Conservation (phyloP, 2,329 filamentous ascomycete genomes). For the Pseudocercospora macadamiae region DNA sequence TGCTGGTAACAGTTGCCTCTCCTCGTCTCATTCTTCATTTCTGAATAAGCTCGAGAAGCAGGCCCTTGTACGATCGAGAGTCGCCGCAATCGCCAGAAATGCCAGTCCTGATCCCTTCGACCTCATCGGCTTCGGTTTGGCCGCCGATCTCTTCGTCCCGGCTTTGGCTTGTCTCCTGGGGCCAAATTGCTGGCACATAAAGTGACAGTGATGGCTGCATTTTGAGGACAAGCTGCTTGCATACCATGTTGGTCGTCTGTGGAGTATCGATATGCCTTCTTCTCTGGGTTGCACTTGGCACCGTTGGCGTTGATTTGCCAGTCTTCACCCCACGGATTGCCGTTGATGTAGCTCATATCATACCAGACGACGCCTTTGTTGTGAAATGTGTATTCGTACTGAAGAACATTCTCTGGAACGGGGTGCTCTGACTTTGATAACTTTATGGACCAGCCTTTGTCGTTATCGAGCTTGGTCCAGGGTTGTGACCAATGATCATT, state of each 20-base stretch:
- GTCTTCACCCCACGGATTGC: slow-evolving; percentile 40
- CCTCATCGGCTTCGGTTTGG: not conserved
- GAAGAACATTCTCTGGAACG: slow-evolving; percentile 34
- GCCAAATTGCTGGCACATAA: slow-evolving; percentile 30
- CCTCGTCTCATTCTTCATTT: no score
- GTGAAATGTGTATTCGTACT: slow-evolving; percentile 44
- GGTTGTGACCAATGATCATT: slow-evolving; percentile 34
- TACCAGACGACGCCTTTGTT: slow-evolving; percentile 41
- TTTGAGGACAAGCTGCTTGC: slow-evolving; percentile 38
- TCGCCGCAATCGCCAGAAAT: no score
- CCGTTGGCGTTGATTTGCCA: slow-evolving; percentile 38
- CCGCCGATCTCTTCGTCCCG: not conserved
- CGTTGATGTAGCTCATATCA: slow-evolving; percentile 41
- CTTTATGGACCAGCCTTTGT: slow-evolving; percentile 43
- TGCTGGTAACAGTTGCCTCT: no score
- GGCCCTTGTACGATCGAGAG: no score
- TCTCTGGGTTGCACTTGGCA: slow-evolving; percentile 29
- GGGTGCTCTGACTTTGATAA: slow-evolving; percentile 32
- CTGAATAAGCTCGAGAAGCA: no score
- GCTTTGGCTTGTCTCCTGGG: not conserved
- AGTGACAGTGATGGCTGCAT: slow-evolving; percentile 38
- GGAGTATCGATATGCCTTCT: slow-evolving; percentile 40
- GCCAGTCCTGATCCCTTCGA: no score
- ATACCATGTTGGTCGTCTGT: slow-evolving; percentile 43
- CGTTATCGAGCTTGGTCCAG: slow-evolving; percentile 38